phyloP scores from a whole-genome alignment of 2,329 filamentous ascomycete species.

The Myrmaecium sp. region DNA sequence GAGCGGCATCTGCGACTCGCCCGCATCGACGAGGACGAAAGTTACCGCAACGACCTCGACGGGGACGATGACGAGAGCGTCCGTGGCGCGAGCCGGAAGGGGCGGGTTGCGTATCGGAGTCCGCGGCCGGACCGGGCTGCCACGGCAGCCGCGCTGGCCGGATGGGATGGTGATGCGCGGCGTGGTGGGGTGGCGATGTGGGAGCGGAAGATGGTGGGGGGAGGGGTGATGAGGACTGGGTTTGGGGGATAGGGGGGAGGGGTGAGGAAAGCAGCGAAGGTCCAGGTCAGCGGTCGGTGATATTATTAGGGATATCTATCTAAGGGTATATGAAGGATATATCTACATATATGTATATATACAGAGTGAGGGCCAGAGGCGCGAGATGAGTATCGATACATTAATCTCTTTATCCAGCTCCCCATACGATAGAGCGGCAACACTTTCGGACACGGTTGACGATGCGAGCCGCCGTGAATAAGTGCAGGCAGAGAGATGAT shows the following conservation, averaged over 20 bases:
- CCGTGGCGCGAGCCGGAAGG: constrained; percentile 21
- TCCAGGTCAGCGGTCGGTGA: too few relatives aligned
- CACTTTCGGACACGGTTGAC: too few relatives aligned
- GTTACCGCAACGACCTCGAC: background rate
- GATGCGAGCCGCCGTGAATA: too few relatives aligned
- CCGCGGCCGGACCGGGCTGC: constrained; percentile 11
- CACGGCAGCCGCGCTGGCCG: background rate
- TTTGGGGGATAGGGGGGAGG: constrained; percentile 1
- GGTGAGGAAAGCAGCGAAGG: constrained; percentile 2
- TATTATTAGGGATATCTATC: too few relatives aligned
- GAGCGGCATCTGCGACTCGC: constrained; percentile 11
- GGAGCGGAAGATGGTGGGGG: constrained; percentile 1
- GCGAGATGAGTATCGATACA: too few relatives aligned
- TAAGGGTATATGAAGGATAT: too few relatives aligned
- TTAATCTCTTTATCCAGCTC: too few relatives aligned
- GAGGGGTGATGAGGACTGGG: constrained; percentile 2
- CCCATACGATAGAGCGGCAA: too few relatives aligned
- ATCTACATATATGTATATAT: too few relatives aligned
- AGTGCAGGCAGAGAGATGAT: too few relatives aligned
- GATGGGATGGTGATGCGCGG: constrained; percentile 1
- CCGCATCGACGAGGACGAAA: background rate
- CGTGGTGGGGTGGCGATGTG: background rate
- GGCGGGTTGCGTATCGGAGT: constrained; percentile 23
- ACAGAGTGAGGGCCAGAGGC: too few relatives aligned
- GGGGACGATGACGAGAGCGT: constrained; percentile 6